Base-by-base conservation (phyloP, 2,329 filamentous ascomycete species). In the Fusarium setosum region DNA sequence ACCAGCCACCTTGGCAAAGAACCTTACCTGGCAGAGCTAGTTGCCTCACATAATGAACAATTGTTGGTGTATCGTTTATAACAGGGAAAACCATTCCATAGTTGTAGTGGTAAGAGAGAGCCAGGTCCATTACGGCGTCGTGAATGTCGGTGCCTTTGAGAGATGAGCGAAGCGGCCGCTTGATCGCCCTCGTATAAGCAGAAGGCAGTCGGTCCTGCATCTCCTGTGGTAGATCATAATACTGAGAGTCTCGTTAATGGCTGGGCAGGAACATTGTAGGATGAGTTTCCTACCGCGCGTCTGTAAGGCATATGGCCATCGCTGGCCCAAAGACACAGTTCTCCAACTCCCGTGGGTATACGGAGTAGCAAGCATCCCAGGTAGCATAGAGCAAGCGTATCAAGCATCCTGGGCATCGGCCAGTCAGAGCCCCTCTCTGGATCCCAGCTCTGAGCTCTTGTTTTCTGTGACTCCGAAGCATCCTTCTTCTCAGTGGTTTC, bases 361-460 rank as follows among this genome's bases (percentile, higher is more conserved):
- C 91, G 88, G 68, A 97, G 82, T 23, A 97, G 81, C 42, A 96
- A 72, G 34, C 88, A 88, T 2, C 88, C 94, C 31, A 97, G 77
- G 78, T 97, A 97, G 73, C 92, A 94, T 11, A 97, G 75, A 2
- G 84, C 89, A 51, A 98, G 77, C 1, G 90, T 91, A 68, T 97
- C 94, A 38, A 92, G 80, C 32, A 96, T 80, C 50, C 81, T 88
- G 2, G 94, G 94, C 69, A 87, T 70, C 45, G 83, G 81, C 81
- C 87, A 85, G 41, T 81, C 75, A 67, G 81, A 76, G 6, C 81
- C 81, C 23, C 78, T 72, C 56, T 82, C 78, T 13, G 82, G 64
- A 47, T 75, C 71, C 84, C 87, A 80, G 72, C 80, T 74, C 80
- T 75, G 77, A 24, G 72, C 77, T 63, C 73, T 79, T 59, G 70